These are phyloP conservation scores for Trypanosoma caninum DNA, from an alignment of 208 protist genomes.

Conservation along the genomic window DNA sequence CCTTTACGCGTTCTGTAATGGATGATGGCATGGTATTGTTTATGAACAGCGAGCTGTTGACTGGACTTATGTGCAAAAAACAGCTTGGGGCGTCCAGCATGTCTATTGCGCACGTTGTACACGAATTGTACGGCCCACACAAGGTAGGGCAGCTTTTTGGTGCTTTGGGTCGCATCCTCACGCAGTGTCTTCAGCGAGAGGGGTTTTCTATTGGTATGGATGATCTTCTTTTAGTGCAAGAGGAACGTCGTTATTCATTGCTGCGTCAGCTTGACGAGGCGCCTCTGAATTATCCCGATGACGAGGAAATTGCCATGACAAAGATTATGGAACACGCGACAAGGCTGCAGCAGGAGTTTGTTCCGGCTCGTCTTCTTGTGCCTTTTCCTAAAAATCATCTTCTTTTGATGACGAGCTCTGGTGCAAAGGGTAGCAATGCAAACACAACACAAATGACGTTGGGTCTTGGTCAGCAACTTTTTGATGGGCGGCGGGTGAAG, in stretches of 20 bases:
- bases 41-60: slow-evolving; percentile 93
- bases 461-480: slow-evolving; percentile 96
- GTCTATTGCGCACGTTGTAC: slow-evolving; percentile 92
- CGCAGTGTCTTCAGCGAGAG: slow-evolving; percentile 91
- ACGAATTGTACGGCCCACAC: slow-evolving; percentile 97
- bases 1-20: slow-evolving; percentile 33
- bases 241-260: slow-evolving; percentile 58
- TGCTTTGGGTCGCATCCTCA: slow-evolving; percentile 94
- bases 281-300: slow-evolving; percentile 63
- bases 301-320: slow-evolving; percentile 74
- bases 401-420: slow-evolving; percentile 97
- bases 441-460: slow-evolving; percentile 98
- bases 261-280: slow-evolving; percentile 81
- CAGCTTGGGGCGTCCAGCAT: slow-evolving; percentile 87
- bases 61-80: slow-evolving; percentile 98
- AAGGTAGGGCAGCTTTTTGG: slow-evolving; percentile 94
- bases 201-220: slow-evolving; percentile 99
- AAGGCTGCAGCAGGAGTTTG: slow-evolving; percentile 86
- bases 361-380: slow-evolving; percentile 83
- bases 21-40: slow-evolving; percentile 88
- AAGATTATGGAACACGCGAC: slow-evolving; percentile 77
- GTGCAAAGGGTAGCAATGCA: slow-evolving; percentile 98
- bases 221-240: slow-evolving; percentile 94
- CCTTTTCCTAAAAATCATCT: slow-evolving; percentile 98
- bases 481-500: slow-evolving; percentile 97